A percentile compares a stretch with the other conserved stretches of the same genome.
Conservation (phyloP, 177 flowering plant species). For the Vitis hybrid region DNA sequence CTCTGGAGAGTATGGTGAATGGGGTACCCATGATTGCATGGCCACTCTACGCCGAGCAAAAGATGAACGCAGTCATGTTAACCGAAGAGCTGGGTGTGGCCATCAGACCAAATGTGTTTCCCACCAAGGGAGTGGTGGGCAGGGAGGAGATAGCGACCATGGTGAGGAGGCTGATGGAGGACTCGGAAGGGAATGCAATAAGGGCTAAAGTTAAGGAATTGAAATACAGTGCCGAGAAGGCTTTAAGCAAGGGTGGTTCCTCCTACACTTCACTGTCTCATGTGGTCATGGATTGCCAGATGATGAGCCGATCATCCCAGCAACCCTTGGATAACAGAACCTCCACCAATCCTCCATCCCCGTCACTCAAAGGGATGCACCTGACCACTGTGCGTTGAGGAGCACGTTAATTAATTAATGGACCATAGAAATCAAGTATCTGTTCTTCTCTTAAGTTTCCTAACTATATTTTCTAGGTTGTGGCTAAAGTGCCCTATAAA, state of each 20-base stretch:
- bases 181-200: constrained; percentile 6
- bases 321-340: neutral
- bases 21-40: constrained; percentile 37
- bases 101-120: constrained; percentile 2
- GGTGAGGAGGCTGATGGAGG: constrained; percentile 24
- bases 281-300: neutral
- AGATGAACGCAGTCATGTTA: constrained; percentile 31
- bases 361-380: no score
- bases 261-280: constrained; percentile 7
- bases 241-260: constrained; percentile 8
- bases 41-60: constrained; percentile 39
- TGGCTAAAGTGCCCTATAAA: no score
- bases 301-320: neutral
- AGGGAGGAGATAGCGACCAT: constrained; percentile 20
- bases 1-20: constrained; percentile 23
- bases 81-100: constrained; percentile 24
- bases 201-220: constrained; percentile 14
- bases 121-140: constrained; percentile 11
- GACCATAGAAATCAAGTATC: no score
- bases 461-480: no score
- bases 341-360: no score
- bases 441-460: no score
- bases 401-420: no score
- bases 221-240: constrained; percentile 9
- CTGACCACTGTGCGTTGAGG: no score